Percentiles rank a stretch among this genome's conserved stretches.
Conservation (phyloP, 1,284 basidiomycete species). For the Ganoderma meredithae region DNA sequence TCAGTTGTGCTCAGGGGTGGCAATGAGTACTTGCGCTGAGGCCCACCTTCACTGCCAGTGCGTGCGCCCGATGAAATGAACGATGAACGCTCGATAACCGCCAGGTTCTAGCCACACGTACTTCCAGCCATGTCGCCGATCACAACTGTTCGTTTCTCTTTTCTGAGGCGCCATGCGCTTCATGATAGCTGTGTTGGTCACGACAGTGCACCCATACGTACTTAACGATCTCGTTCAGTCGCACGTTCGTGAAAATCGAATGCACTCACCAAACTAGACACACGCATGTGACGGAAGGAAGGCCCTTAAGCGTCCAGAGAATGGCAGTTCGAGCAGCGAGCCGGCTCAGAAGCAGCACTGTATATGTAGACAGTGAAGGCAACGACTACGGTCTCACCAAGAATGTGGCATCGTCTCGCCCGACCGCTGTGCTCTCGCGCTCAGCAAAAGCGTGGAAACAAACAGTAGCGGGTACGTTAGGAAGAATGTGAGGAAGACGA, state of each 20-base stretch:
- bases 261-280: background rate
- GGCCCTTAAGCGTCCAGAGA: background rate
- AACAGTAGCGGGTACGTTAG: background rate
- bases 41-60: background rate
- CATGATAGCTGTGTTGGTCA: background rate
- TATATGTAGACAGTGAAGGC: background rate
- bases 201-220: background rate
- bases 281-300: background rate
- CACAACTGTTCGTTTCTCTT: conserved; percentile 8
- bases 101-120: background rate
- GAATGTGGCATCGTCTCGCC: conserved; percentile 9
- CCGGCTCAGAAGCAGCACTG: background rate
- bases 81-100: conserved; percentile 6
- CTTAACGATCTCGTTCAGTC: conserved; percentile 14
- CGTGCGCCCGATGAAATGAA: conserved; percentile 12
- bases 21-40: background rate
- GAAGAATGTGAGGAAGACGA: background rate
- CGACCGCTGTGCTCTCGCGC: background rate
- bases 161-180: background rate
- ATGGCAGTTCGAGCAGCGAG: background rate
- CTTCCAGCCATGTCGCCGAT: conserved; percentile 10
- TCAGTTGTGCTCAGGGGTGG: background rate
- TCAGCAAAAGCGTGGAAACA: background rate
- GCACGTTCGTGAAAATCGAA: conserved; percentile 27
- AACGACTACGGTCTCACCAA: conserved; percentile 12